A percentile compares a stretch with the other conserved stretches of the same genome.
Evolutionary conservation across 2,329 filamentous ascomycete species (phyloP).

Genomic region (Phyllosticta citriasiana): DNA sequence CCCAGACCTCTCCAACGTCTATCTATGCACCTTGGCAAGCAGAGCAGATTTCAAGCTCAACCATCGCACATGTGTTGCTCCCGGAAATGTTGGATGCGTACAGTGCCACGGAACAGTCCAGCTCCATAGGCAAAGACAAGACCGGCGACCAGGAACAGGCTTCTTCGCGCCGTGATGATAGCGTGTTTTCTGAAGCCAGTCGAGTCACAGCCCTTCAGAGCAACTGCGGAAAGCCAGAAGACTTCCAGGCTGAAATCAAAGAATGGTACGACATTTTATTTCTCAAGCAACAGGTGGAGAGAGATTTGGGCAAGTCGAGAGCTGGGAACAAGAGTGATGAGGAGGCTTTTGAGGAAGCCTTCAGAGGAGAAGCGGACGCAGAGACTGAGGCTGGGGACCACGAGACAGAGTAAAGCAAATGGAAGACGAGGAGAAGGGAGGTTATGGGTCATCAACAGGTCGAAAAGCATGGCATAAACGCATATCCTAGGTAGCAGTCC

Average conservation of each 20-base stretch:
- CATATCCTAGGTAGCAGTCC: background rate
- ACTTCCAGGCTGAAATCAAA: background rate
- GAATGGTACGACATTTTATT: conserved; percentile 8
- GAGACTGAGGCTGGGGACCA: background rate
- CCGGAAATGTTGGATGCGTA: too few relatives aligned
- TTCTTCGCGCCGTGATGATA: background rate
- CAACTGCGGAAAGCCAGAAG: background rate
- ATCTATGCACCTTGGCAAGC: background rate
- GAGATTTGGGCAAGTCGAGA: background rate
- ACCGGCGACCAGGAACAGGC: background rate
- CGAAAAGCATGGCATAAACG: background rate
- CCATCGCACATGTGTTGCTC: background rate
- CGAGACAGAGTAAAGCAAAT: background rate
- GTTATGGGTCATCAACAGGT: background rate
- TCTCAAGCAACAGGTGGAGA: background rate
- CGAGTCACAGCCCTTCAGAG: background rate
- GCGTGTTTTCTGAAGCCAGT: background rate
- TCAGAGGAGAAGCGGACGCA: background rate
- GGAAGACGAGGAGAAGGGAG: background rate
- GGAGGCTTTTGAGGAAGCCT: background rate
- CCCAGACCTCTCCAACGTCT: too few relatives aligned
- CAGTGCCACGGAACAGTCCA: background rate
- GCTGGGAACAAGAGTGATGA: background rate
- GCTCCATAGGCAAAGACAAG: background rate
- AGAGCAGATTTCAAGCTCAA: background rate